phyloP scores from a whole-genome alignment of 192 early-diverging fungal genomes.

The Podochytrium sp. region DNA sequence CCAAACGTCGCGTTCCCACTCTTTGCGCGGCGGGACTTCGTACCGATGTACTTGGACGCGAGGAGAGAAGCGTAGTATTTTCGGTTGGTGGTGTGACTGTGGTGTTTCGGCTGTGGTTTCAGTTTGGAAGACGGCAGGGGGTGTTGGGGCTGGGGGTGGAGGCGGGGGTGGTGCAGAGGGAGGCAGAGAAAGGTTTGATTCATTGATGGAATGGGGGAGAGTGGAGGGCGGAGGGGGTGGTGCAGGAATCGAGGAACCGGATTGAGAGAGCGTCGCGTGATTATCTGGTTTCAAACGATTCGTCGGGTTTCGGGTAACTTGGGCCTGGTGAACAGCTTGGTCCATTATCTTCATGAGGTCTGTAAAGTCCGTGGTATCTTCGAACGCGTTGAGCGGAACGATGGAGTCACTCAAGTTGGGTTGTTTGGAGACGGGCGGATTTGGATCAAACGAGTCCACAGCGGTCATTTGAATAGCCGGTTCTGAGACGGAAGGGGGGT shows the following conservation, averaged over 20 bases:
- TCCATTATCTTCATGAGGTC: constrained; percentile 16
- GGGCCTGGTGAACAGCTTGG: neutral
- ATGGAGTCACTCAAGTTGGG: too few species aligned
- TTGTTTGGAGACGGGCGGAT: too few species aligned
- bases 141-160: neutral
- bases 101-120: neutral
- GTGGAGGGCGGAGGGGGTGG: neutral
- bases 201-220: neutral
- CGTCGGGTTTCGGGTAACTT: neutral
- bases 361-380: neutral
- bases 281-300: too few species aligned
- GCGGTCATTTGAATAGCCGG: neutral
- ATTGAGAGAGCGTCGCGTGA: too few species aligned
- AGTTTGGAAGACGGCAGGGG: neutral
- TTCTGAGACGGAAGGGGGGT: too few species aligned
- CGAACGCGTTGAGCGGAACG: neutral
- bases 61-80: constrained; percentile 14
- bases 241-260: too few species aligned
- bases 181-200: neutral
- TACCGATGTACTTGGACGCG: constrained; percentile 16
- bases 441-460: neutral
- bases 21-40: constrained; percentile 11
- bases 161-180: neutral
- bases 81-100: neutral
- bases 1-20: constrained; percentile 14